Evolutionary conservation across 306 rosid genomes (phyloP).

Genomic region (Cucurbita pepo): DNA sequence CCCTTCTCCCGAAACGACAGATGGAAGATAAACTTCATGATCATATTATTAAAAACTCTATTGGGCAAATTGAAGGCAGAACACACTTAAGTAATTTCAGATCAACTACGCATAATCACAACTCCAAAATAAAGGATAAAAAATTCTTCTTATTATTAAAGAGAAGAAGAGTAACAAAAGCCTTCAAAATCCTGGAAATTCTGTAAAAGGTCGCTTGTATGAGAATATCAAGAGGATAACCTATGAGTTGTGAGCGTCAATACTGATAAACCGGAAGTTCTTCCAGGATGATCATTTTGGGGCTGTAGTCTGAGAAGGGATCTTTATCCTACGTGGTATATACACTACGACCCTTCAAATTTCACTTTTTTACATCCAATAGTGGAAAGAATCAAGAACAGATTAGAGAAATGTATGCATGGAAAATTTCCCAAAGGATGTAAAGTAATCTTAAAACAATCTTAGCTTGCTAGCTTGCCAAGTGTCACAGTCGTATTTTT

Average conservation of each 20-base stretch:
- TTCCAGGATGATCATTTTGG: background rate
- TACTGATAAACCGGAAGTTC: background rate
- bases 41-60: too few relatives aligned
- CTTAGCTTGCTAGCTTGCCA: background rate
- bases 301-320: background rate
- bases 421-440: background rate
- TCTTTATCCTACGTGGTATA: background rate
- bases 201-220: background rate
- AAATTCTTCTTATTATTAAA: background rate
- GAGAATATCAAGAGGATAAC: background rate
- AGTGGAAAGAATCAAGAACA: background rate
- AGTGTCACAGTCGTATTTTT: too few relatives aligned
- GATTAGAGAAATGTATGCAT: background rate
- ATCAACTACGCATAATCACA: too few relatives aligned
- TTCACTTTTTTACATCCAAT: background rate
- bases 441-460: background rate
- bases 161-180: background rate
- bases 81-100: too few relatives aligned
- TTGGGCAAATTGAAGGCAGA: too few relatives aligned
- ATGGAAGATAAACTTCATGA: too few relatives aligned
- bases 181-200: background rate
- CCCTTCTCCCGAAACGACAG: too few relatives aligned
- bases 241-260: background rate
- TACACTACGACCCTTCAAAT: background rate
- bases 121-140: too few relatives aligned